Percentiles rank a stretch among this genome's conserved stretches.
Conservation (phyloP, 2,329 filamentous ascomycete genomes). For the Albifimbria verrucaria region DNA sequence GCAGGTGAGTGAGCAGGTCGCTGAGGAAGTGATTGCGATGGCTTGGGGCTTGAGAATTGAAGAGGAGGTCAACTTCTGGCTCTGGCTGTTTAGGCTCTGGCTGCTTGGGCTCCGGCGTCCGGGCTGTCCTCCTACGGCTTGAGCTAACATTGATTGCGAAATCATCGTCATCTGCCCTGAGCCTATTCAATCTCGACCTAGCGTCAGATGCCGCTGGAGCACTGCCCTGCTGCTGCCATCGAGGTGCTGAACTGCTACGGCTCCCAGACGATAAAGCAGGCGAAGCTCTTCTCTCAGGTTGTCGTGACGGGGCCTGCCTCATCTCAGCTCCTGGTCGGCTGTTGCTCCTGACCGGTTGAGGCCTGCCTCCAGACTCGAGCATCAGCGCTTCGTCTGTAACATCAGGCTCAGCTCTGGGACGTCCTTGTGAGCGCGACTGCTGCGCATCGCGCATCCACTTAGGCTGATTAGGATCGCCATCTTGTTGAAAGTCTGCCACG, state of each 20-base stretch:
- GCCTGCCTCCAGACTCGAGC: conserved; percentile 64
- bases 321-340: conserved; percentile 23
- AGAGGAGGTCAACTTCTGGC: conserved; percentile 63
- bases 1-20: conserved; percentile 35
- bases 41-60: conserved; percentile 37
- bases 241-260: conserved; percentile 46
- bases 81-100: conserved; percentile 34
- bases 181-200: conserved; percentile 62
- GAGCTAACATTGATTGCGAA: conserved; percentile 85
- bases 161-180: conserved; percentile 74
- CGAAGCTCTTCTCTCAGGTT: conserved; percentile 46
- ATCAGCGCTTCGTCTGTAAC: conserved; percentile 74
- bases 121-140: conserved; percentile 63
- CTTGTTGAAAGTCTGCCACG: conserved; percentile 77
- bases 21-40: conserved; percentile 31
- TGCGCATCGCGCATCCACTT: conserved; percentile 90
- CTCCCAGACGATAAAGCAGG: conserved; percentile 43
- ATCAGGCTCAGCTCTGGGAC: conserved; percentile 28
- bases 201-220: conserved; percentile 33
- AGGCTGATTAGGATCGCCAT: conserved; percentile 73
- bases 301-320: conserved; percentile 18
- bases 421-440: conserved; percentile 34
- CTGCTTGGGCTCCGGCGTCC: not conserved
- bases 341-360: conserved; percentile 36
- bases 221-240: conserved; percentile 53